Conservation (phyloP, 2,329 filamentous ascomycete species). For the Aspergillus luchuensis region DNA sequence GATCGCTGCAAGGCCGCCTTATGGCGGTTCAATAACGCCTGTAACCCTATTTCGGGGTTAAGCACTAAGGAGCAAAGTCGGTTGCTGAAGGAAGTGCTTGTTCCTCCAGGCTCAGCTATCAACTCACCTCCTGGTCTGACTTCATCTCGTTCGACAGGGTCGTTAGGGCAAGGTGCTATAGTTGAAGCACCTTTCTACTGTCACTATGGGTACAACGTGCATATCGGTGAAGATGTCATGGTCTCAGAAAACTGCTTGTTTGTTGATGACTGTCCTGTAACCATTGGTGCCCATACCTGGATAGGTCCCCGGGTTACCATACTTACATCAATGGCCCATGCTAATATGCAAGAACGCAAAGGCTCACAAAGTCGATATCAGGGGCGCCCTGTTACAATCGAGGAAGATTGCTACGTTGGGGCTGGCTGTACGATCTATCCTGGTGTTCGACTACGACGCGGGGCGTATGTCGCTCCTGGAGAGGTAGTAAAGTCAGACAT, state of each 20-base stretch:
- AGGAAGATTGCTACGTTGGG: conserved; percentile 69
- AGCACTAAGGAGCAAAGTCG: conserved; percentile 53
- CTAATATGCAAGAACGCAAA: conserved; percentile 71
- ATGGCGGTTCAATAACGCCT: conserved; percentile 83
- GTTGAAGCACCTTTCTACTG: conserved; percentile 90
- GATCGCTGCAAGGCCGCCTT: conserved; percentile 79
- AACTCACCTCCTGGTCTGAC: conserved; percentile 57
- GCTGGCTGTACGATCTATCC: conserved; percentile 61
- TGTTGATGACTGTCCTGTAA: conserved; percentile 80
- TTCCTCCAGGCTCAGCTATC: conserved; percentile 32
- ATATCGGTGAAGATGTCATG: conserved; percentile 79
- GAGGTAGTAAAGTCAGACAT: conserved; percentile 49
- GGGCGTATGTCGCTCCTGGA: conserved; percentile 49
- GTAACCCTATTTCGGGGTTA: conserved; percentile 71
- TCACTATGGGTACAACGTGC: conserved; percentile 94
- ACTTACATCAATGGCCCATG: conserved; percentile 71
- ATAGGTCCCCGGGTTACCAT: conserved; percentile 86
- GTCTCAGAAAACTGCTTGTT: conserved; percentile 84
- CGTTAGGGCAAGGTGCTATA: conserved; percentile 71
- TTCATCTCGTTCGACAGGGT: conserved; percentile 57
- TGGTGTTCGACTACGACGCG: conserved; percentile 45
- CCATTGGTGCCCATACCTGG: conserved; percentile 69
- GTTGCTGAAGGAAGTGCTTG: conserved; percentile 42
- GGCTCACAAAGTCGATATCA: conserved; percentile 72
- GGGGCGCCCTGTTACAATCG: conserved; percentile 73